Evolutionary conservation across 495 filamentous ascomycete genomes (phyloP), one percentile per base, ranked within the genome.

Genomic region (Xylaria flabelliformis): DNA sequence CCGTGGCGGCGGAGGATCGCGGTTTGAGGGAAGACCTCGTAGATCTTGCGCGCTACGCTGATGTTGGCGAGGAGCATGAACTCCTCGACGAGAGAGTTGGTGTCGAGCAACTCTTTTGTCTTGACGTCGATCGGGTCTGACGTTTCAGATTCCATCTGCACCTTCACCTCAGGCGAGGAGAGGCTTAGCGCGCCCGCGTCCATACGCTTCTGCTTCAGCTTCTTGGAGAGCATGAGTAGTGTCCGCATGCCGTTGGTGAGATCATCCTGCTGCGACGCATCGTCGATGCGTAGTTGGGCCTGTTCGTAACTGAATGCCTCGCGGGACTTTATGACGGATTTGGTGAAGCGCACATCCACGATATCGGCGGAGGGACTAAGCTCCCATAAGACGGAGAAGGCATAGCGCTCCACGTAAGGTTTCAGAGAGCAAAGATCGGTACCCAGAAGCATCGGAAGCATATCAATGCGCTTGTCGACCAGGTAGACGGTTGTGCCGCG

Each of bases 11-110:
- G 92, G 10, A 99, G 89, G 78, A 99, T 89, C 51, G 97, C 97
- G 2, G 95, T 98, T 80, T 98, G 95, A 0, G 96, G 94, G 84
- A 97, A 98, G 15, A 94, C 89, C 64, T 91, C 86, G 83, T 95
- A 93, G 75, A 97, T 93, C 77, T 93, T 97, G 50, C 88, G 83
- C 8, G 94, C 96, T 32, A 99, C 96, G 72, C 90, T 93, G 78
- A 93, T 97, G 82, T 98, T 99, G 84, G 97, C 96, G 77, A 98
- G 93, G 77, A 98, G 87, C 96, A 99, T 99, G 86, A 99, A 98
- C 76, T 99, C 96, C 77, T 99, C 96, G 32, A 99, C 96, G 8
- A 99, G 87, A 32, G 95, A 98, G 85, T 98, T 98, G 67, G 96
- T 99, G 76, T 93, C 94, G n/a, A 98, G 89, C 71, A 92, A 88